Percentiles rank a stretch among this genome's conserved stretches.
Evolutionary conservation across 1,284 basidiomycete genomes (phyloP).

Genomic region (Lentinus polychrous): DNA sequence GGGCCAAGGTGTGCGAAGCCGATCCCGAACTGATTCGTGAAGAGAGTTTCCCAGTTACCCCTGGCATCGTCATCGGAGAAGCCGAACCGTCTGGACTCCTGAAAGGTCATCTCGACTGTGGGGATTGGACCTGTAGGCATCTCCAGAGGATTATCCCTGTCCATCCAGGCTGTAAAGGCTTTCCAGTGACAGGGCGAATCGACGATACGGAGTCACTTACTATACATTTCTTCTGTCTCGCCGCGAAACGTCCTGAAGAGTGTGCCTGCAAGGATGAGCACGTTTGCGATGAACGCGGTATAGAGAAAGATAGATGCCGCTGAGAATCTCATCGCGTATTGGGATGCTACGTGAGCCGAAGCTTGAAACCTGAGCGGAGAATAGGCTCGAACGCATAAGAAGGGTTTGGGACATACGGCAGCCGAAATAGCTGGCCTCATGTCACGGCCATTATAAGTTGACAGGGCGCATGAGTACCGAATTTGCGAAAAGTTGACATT

Average conservation of each 20-base stretch:
- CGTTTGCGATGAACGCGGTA: not conserved
- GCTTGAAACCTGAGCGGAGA: not conserved
- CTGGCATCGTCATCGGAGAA: not conserved
- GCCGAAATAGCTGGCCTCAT: not conserved
- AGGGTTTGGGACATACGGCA: not conserved
- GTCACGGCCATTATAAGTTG: not conserved
- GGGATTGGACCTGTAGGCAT: constrained; percentile 7
- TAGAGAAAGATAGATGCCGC: not conserved
- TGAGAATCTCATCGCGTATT: not conserved
- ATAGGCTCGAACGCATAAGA: not conserved
- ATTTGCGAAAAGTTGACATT: too few species aligned
- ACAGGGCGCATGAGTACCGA: not conserved
- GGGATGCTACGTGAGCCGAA: not conserved
- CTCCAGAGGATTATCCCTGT: constrained; percentile 6
- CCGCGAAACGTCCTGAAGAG: constrained; percentile 1
- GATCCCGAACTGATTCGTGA: constrained; percentile 6
- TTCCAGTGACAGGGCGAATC: not conserved
- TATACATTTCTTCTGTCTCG: not conserved
- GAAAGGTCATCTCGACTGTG: constrained; percentile 7
- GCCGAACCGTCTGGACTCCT: constrained; percentile 5
- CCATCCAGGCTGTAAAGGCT: constrained; percentile 1
- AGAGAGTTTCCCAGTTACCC: constrained; percentile 8
- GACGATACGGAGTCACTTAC: not conserved
- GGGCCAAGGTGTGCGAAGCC: constrained; percentile 7
- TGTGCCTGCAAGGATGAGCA: not conserved